phyloP scores from a whole-genome alignment of 2,329 filamentous ascomycete genomes.

The Neofusicoccum ribis region DNA sequence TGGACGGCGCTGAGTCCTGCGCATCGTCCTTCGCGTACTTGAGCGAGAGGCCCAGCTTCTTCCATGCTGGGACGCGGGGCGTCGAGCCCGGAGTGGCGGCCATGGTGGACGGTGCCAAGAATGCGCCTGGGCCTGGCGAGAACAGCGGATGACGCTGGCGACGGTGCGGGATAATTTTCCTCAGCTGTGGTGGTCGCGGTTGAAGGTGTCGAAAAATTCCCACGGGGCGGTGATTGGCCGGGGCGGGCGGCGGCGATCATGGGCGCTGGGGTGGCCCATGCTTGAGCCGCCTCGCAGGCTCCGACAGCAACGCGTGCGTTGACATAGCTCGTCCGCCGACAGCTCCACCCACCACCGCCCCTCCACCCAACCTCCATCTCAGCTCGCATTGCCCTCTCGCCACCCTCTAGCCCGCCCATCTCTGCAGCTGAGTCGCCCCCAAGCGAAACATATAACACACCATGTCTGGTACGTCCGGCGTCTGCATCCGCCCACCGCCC shows the following conservation, averaged over 20 bases:
- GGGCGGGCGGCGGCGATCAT: conserved; percentile 1
- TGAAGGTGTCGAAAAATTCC: conserved; percentile 14
- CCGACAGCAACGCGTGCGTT: conserved; percentile 20
- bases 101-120: background rate
- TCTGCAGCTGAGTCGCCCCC: background rate
- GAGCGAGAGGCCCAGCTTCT: conserved; percentile 60
- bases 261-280: conserved; percentile 5
- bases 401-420: background rate
- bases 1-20: background rate
- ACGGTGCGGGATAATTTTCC: background rate
- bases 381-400: background rate
- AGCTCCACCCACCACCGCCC: conserved; percentile 14
- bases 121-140: background rate
- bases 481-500: conserved; percentile 10
- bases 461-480: conserved; percentile 43
- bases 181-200: background rate
- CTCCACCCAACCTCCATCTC: conserved; percentile 3
- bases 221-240: conserved; percentile 13
- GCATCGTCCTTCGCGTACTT: conserved; percentile 44
- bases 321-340: conserved; percentile 18
- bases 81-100: background rate
- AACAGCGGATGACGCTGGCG: background rate
- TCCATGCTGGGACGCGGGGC: conserved; percentile 56
- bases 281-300: conserved; percentile 9
- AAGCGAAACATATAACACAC: conserved; percentile 23